Evolutionary conservation across 495 filamentous ascomycete genomes (phyloP).

Genomic region (Penicillium canariense): DNA sequence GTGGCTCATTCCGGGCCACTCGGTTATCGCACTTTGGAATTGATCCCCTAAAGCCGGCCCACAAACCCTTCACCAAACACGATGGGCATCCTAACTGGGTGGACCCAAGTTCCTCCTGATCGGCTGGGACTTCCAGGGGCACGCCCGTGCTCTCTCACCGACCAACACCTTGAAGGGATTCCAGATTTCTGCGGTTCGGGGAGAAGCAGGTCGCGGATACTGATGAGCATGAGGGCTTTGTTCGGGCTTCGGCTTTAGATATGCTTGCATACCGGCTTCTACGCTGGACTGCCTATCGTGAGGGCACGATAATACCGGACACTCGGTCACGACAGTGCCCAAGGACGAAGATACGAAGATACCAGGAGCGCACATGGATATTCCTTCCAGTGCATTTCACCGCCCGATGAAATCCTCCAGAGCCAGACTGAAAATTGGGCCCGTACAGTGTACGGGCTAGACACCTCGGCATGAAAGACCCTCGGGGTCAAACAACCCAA

Average conservation of each 20-base stretch:
- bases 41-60: slow-evolving; percentile 38
- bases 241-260: too few species aligned
- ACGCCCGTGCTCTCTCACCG: slow-evolving; percentile 24
- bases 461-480: not conserved
- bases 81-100: slow-evolving; percentile 37
- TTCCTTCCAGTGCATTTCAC: too few species aligned
- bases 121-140: slow-evolving; percentile 47
- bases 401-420: not conserved
- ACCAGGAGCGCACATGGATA: too few species aligned
- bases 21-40: slow-evolving; percentile 47
- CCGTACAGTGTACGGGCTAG: not conserved
- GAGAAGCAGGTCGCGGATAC: slow-evolving; percentile 42
- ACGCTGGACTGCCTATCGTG: too few species aligned
- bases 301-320: too few species aligned
- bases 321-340: too few species aligned
- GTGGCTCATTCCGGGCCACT: slow-evolving; percentile 42
- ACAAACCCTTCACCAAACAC: slow-evolving; percentile 38
- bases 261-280: too few species aligned
- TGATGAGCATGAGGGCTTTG: slow-evolving; percentile 34
- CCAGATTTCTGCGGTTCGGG: slow-evolving; percentile 39
- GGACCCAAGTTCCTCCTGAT: slow-evolving; percentile 42
- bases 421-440: slow-evolving; percentile 2
- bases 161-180: slow-evolving; percentile 44
- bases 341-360: too few species aligned
- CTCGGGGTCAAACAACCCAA: not conserved